Base-by-base conservation (phyloP, 192 early-diverging fungal species). In the Gamsiella multidivaricata region DNA sequence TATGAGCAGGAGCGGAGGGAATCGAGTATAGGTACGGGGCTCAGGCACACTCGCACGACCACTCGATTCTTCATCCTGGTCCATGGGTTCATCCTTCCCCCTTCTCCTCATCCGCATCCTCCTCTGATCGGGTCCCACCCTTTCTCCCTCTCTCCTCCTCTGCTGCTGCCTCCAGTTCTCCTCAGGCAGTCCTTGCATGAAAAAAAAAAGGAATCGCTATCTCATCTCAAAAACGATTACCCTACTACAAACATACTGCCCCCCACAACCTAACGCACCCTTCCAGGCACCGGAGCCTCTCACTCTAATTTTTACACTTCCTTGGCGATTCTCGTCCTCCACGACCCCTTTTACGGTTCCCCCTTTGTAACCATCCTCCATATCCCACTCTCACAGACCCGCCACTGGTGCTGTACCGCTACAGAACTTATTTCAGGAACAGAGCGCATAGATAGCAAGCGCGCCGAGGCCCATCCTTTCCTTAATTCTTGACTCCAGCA, bases 1-100 rank as follows among this genome's bases (percentile, higher is more conserved):
- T n/a, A n/a, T n/a, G n/a, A n/a, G n/a, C n/a, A n/a, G n/a, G n/a
- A n/a, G n/a, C n/a, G n/a, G n/a, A n/a, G n/a, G n/a, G n/a, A n/a
- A n/a, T n/a, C n/a, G n/a, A n/a, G n/a, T n/a, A n/a, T n/a, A n/a
- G n/a, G n/a, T n/a, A n/a, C n/a, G n/a, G n/a, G n/a, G n/a, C n/a
- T n/a, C n/a, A n/a, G n/a, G n/a, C n/a, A n/a, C n/a, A n/a, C n/a
- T 34, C 28, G 59, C 59, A 47, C 59, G 59, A 61, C 45, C 33
- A 5, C 56, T 29, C 18, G 8, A 7, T 52, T 26, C 31, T 14
- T 42, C 33, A 17, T 26, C 14, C 25, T 20, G 20, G 10, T 5
- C 42, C 15, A 20, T 22, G 18, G 6, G 18, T 54, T 37, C 32
- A 29, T n/a, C 14, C 36, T 18, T 29, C 26, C 28, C n/a, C 32